Evolutionary conservation across 306 rosid genomes (phyloP), one percentile per base, ranked within the genome.

Genomic region (Fragaria iinumae): DNA sequence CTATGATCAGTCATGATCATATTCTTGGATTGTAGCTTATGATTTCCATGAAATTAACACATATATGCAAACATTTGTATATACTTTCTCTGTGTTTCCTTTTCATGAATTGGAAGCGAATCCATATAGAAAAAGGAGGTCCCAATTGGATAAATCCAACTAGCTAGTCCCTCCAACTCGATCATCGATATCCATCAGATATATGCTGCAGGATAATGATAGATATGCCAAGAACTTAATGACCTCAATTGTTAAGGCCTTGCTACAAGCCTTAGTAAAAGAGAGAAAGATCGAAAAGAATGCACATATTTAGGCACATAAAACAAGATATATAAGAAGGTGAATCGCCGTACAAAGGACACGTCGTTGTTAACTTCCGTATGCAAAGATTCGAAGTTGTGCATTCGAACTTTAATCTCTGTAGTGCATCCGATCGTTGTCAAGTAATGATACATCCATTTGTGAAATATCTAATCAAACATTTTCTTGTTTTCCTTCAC

Each of bases 301-400:
- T 57, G 64, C 29, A 62, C 41, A 27, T 29, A 64, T 16, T 32
- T 63, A 16, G 23, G 12, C 43, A 34, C 5, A 17, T 34, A 44
- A 17, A 65, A 65, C 69, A 65, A 65, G 69, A 34, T 29, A 29
- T 29, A 29, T 34, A 65, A 65, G 45, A 65, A 14, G 36, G 45
- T 64, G 72, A 82, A 83, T 74, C 86, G 76, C 86, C 96, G 91
- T 89, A 84, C 91, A 39, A 83, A 87, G 86, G 89, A 84, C 71
- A 36, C 78, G 77, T 77, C 78, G 67, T 81, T 77, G 12, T 82
- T 82, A 75, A 55, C 77, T 84, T 77, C 81, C 81, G 85, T 57
- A 74, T 25, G 55, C 57, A 59, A 43, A 23, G 56, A 74, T 74
- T 73, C 77, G 69, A 65, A 34, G 45, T 18, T 65, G 69, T 65